A percentile compares a stretch with the other conserved stretches of the same genome.
Conservation (phyloP, 768 basidiomycete species). For the Leccinum boreale region DNA sequence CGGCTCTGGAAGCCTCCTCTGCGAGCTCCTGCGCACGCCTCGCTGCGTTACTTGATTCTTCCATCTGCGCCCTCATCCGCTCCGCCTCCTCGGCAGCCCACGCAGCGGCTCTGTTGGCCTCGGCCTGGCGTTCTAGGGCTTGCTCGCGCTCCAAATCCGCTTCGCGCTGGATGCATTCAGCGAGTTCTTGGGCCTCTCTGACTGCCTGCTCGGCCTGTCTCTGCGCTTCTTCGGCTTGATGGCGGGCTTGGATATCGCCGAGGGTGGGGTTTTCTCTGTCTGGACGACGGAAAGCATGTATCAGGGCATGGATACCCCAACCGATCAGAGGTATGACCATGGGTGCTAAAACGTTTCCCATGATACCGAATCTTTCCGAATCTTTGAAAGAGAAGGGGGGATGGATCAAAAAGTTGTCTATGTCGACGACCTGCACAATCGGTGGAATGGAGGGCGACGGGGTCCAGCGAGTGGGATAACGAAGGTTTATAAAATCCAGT, state of each 20-base stretch:
- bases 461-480: not conserved
- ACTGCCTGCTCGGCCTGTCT: slow-evolving; percentile 2
- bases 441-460: not conserved
- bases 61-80: slow-evolving; percentile 9
- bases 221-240: slow-evolving; percentile 4
- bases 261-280: slow-evolving; percentile 12
- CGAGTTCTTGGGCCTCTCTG: slow-evolving; percentile 1
- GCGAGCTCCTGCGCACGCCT: slow-evolving; percentile 1
- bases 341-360: slow-evolving; percentile 3
- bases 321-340: not conserved
- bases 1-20: slow-evolving; percentile 2
- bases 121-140: slow-evolving; percentile 3
- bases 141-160: slow-evolving; percentile 7
- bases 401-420: not conserved
- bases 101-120: not conserved
- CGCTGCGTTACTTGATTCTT: not conserved
- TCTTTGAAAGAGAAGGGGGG: not conserved
- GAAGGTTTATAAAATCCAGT: not conserved
- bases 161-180: not conserved
- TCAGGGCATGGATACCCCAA: not conserved
- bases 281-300: not conserved
- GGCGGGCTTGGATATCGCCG: slow-evolving; percentile 1
- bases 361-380: not conserved
- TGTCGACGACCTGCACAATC: not conserved
- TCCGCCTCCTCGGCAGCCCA: slow-evolving; percentile 8